Percentiles rank a stretch among this genome's conserved stretches.
These are phyloP conservation scores for Neofusicoccum cordaticola DNA, from an alignment of 2,329 filamentous ascomycete species.

Conservation along the genomic window DNA sequence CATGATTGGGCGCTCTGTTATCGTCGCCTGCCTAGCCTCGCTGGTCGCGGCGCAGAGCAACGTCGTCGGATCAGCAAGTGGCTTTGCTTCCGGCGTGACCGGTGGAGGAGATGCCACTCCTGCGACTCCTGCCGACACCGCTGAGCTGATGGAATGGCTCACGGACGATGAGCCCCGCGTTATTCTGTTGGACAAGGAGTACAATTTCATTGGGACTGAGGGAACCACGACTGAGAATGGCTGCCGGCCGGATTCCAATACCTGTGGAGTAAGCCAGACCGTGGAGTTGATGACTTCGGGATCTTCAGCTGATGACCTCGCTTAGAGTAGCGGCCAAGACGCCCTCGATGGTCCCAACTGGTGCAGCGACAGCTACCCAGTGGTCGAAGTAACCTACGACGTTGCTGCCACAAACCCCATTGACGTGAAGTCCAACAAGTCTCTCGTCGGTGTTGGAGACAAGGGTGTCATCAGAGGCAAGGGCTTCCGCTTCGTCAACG, in stretches of 20 bases:
- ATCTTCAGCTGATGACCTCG: neutral
- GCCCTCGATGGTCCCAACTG: slow-evolving; percentile 7
- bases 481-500: slow-evolving; percentile 36
- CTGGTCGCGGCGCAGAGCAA: neutral
- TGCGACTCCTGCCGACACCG: slow-evolving; percentile 25
- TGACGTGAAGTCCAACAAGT: slow-evolving; percentile 42
- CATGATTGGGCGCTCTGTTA: neutral
- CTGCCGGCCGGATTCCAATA: slow-evolving; percentile 6
- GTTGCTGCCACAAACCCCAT: slow-evolving; percentile 30
- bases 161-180: slow-evolving; percentile 24
- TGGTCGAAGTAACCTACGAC: slow-evolving; percentile 30
- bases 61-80: slow-evolving; percentile 26
- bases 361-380: slow-evolving; percentile 1
- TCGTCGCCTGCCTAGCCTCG: neutral
- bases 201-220: slow-evolving; percentile 29
- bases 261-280: slow-evolving; percentile 30
- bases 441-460: slow-evolving; percentile 40
- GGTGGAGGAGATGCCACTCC: slow-evolving; percentile 26
- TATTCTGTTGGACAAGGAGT: slow-evolving; percentile 25
- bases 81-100: slow-evolving; percentile 26
- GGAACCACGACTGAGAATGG: slow-evolving; percentile 14
- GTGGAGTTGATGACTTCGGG: neutral
- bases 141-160: slow-evolving; percentile 25
- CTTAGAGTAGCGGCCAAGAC: slow-evolving; percentile 1
- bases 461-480: slow-evolving; percentile 43